Conservation (phyloP, 441 rosid genomes). For the Pelargonium fulgidum region DNA sequence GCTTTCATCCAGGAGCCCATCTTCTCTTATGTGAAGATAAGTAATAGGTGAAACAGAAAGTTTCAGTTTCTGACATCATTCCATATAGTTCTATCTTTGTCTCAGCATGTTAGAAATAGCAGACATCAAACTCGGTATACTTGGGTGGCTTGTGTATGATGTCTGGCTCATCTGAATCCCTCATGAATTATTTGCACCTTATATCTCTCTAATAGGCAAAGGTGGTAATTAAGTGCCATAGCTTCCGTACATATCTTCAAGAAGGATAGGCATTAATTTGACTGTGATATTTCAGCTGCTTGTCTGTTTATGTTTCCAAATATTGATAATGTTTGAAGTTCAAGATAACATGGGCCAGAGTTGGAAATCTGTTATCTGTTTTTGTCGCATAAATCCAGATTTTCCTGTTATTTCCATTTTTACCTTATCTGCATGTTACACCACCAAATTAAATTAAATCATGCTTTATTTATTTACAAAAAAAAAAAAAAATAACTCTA, state of each 20-base stretch:
- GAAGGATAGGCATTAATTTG: not conserved
- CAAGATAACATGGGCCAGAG: conserved; percentile 1
- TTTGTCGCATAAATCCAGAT: no score
- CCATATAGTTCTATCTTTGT: not conserved
- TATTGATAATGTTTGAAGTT: not conserved
- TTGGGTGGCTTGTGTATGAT: not conserved
- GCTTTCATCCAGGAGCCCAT: conserved; percentile 1
- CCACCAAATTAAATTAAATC: not conserved
- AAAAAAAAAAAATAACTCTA: no score
- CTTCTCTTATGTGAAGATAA: not conserved
- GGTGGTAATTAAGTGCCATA: not conserved
- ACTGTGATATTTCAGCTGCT: conserved; percentile 7
- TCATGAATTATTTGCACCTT: not conserved
- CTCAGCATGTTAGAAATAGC: not conserved
- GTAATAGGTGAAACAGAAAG: not conserved
- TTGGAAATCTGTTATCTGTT: no score
- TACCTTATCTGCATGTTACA: no score
- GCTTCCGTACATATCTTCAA: not conserved
- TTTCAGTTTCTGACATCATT: not conserved
- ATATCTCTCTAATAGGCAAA: not conserved
- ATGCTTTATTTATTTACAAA: no score
- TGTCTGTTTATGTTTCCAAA: not conserved
- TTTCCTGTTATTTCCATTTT: no score
- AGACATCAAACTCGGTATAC: not conserved
- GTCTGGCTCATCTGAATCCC: conserved; percentile 3